Evolutionary conservation across 2,329 filamentous ascomycete species (phyloP).

Genomic region (Zymoseptoria pseudotritici): DNA sequence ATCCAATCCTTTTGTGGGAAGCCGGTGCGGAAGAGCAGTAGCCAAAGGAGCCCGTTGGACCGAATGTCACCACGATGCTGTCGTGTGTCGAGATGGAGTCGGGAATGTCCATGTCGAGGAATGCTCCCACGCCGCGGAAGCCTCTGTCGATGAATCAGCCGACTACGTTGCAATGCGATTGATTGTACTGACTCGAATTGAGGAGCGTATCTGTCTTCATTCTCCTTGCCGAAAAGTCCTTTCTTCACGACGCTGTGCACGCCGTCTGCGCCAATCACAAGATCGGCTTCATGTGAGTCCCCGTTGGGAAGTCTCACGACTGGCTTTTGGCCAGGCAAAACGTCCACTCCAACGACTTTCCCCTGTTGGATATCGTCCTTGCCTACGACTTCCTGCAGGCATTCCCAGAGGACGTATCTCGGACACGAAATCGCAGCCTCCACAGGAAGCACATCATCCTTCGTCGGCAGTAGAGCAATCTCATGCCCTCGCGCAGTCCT

Average conservation of each 20-base stretch:
- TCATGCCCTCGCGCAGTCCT: constrained; percentile 3
- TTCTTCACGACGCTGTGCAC: constrained; percentile 16
- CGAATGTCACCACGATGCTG: constrained; percentile 34
- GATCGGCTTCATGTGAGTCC: constrained; percentile 5
- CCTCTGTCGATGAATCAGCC: constrained; percentile 8
- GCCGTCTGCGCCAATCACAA: constrained; percentile 16
- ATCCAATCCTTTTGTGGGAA: constrained; percentile 9
- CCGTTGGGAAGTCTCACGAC: constrained; percentile 9
- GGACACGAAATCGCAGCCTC: constrained; percentile 4
- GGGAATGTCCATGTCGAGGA: constrained; percentile 36
- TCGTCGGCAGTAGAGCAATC: neutral
- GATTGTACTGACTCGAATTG: constrained; percentile 7
- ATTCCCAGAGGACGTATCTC: constrained; percentile 3
- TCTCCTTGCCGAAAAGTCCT: constrained; percentile 31
- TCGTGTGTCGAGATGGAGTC: constrained; percentile 36
- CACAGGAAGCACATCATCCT: neutral
- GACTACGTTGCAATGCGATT: neutral
- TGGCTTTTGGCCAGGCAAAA: neutral
- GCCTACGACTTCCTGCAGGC: constrained; percentile 1
- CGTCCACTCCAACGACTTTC: constrained; percentile 6
- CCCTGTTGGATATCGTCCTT: neutral
- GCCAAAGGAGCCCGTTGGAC: constrained; percentile 46
- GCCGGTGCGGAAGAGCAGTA: constrained; percentile 34
- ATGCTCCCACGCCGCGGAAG: constrained; percentile 1
- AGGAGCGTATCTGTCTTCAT: constrained; percentile 29